Base-by-base conservation (phyloP, 345 rosid genomes). In the Heritiera littoralis region DNA sequence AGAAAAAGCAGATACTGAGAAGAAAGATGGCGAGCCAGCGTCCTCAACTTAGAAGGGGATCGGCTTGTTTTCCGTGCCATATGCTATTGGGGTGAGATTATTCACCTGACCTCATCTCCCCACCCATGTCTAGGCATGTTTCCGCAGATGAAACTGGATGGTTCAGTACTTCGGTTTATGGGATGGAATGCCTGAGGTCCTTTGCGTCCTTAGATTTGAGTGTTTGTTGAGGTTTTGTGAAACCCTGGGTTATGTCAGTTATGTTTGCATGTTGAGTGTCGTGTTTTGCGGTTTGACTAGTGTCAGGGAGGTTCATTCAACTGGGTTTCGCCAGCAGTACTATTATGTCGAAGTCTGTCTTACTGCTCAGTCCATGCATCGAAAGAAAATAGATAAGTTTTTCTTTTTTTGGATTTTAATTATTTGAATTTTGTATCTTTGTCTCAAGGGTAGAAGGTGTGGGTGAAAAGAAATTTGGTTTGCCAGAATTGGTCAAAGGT, bases 41-140 rank as follows among this genome's bases (percentile, higher is more conserved):
- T 65, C 93, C 55, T 85, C 89, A 18, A 66, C 89, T 77, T 92
- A 83, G 86, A 79, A 67, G 3, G n/a, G 79, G n/a, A 55, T 60
- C 69, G 70, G 12, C 30, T 30, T 69, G 80, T 55, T 61, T 69
- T 40, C 70, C 59, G 14, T 56, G 15, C 51, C 65, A 28, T 70
- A 60, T 78, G 63, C 80, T 76, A 68, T n/a, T 77, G 64, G 79
- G 63, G 17, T 72, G 76, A 28, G 63, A 72, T 74, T 32, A 58
- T 59, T 40, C 74, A 69, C 68, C 6, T 41, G 43, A 41, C 43
- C 63, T 45, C 61, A 5, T 63, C 64, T 77, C 67, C 51, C 35
- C 3, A 70, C 69, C 74, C 78, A 23, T 81, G 56, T 70, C 51
- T 49, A 23, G 81, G 84, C 56, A 59, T 80, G 60, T 71, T 48